Percentiles rank a stretch among this genome's conserved stretches.
These are phyloP conservation scores for Rosa hybrid DNA, from an alignment of 331 rosid species.

Conservation along the genomic window DNA sequence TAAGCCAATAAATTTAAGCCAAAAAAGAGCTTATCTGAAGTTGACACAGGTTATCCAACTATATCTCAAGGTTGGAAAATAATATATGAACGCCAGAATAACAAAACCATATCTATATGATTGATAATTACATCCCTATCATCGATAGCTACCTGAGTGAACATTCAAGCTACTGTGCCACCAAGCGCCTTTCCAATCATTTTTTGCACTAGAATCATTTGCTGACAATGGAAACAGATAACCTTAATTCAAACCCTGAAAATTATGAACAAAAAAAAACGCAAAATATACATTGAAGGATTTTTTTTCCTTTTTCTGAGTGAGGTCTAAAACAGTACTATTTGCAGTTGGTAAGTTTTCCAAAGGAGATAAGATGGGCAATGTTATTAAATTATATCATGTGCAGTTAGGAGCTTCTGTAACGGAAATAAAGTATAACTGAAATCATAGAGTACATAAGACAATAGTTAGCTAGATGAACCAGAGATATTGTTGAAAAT, in stretches of 20 bases:
- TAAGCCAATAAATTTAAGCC: constrained; percentile 2
- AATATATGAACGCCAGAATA: constrained; percentile 2
- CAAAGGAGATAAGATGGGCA: background rate
- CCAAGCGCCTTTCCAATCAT: constrained; percentile 99
- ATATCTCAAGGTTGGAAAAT: constrained; percentile 2
- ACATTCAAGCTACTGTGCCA: constrained; percentile 87
- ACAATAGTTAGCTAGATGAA: background rate
- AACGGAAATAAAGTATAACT: background rate
- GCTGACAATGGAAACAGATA: constrained; percentile 43
- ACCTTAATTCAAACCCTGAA: constrained; percentile 17
- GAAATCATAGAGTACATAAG: background rate
- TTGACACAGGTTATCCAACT: constrained; percentile 17
- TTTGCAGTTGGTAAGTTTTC: background rate
- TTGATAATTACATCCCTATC: constrained; percentile 3
- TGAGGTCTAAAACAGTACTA: background rate
- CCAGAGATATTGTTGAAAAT: background rate
- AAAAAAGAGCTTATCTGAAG: background rate
- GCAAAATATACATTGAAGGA: background rate
- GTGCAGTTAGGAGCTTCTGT: background rate
- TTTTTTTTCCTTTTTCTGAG: too few relatives aligned
- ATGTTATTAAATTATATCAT: background rate
- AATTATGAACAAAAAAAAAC: background rate
- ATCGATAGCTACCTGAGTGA: constrained; percentile 66
- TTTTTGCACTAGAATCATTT: constrained; percentile 84
- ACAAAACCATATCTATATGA: background rate